Conservation (phyloP, 2,329 filamentous ascomycete genomes). For the Phyllosticta citribraziliensis region DNA sequence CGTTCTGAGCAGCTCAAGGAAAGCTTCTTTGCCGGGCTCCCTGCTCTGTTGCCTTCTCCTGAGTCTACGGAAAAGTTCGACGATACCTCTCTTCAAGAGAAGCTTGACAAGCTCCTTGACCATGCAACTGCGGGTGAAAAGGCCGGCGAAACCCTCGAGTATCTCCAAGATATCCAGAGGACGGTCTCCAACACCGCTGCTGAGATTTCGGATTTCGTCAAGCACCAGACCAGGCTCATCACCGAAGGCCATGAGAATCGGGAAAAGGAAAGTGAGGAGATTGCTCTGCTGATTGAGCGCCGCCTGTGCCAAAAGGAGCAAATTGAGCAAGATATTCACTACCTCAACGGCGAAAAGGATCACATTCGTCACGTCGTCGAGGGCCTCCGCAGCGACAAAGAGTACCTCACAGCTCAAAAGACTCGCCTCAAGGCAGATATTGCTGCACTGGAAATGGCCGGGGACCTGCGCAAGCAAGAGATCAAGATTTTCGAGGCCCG, state of each 20-base stretch:
- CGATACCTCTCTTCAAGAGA: slow-evolving; percentile 49
- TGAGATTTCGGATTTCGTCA: slow-evolving; percentile 75
- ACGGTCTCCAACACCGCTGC: slow-evolving; percentile 77
- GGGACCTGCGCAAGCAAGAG: slow-evolving; percentile 82
- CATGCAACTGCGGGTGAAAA: slow-evolving; percentile 58
- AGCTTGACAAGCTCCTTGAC: slow-evolving; percentile 46
- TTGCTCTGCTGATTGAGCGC: slow-evolving; percentile 70
- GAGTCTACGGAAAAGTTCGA: slow-evolving; percentile 39
- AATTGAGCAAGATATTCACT: slow-evolving; percentile 37
- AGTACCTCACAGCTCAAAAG: slow-evolving; percentile 68
- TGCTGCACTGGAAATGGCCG: slow-evolving; percentile 80
- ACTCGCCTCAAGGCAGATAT: slow-evolving; percentile 74
- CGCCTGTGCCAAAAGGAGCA: slow-evolving; percentile 57
- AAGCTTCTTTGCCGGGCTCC: slow-evolving; percentile 31
- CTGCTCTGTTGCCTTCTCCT: slow-evolving; percentile 36
- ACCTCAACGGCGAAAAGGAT: slow-evolving; percentile 35
- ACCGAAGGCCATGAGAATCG: slow-evolving; percentile 68
- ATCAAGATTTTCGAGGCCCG: slow-evolving; percentile 82
- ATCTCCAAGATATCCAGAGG: slow-evolving; percentile 79
- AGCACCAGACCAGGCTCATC: slow-evolving; percentile 64
- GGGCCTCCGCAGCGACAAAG: slow-evolving; percentile 57
- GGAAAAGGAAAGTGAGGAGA: slow-evolving; percentile 70
- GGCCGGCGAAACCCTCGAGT: slow-evolving; percentile 64
- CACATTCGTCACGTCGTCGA: slow-evolving; percentile 44
- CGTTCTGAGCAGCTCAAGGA: slow-evolving; percentile 34